A percentile compares a stretch with the other conserved stretches of the same genome.
Conservation (phyloP, 768 basidiomycete species). For the Lentinula detonsa region DNA sequence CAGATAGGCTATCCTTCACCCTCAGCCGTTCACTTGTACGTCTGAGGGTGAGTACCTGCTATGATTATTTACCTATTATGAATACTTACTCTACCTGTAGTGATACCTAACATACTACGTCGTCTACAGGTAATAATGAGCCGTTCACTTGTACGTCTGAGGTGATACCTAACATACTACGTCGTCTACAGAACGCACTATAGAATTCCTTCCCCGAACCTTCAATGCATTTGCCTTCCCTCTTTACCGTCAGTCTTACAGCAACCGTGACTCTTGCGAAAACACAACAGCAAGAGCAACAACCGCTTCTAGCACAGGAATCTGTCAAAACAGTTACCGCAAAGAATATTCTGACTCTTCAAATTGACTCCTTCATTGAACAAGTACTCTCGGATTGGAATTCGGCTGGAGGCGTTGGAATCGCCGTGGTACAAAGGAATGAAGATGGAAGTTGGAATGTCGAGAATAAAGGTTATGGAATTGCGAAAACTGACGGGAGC, state of each 20-base stretch:
- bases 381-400: slow-evolving; percentile 19
- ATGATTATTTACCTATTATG: too few species aligned
- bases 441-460: slow-evolving; percentile 20
- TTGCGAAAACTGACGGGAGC: slow-evolving; percentile 16
- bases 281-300: not conserved
- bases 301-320: not conserved
- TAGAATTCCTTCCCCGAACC: not conserved
- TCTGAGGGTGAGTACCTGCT: too few species aligned
- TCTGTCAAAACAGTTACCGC: not conserved
- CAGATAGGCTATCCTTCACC: too few species aligned
- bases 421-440: slow-evolving; percentile 22
- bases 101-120: too few species aligned
- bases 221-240: not conserved
- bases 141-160: too few species aligned
- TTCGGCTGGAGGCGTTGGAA: slow-evolving; percentile 20
- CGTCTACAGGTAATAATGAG: too few species aligned
- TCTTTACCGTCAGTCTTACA: not conserved
- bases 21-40: too few species aligned
- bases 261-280: not conserved
- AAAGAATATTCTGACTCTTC: not conserved
- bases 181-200: too few species aligned
- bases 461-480: slow-evolving; percentile 25
- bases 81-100: too few species aligned
- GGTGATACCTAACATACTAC: too few species aligned
- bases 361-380: slow-evolving; percentile 13